phyloP scores from a whole-genome alignment of 2,329 filamentous ascomycete species.

The Colletotrichum aenigma region DNA sequence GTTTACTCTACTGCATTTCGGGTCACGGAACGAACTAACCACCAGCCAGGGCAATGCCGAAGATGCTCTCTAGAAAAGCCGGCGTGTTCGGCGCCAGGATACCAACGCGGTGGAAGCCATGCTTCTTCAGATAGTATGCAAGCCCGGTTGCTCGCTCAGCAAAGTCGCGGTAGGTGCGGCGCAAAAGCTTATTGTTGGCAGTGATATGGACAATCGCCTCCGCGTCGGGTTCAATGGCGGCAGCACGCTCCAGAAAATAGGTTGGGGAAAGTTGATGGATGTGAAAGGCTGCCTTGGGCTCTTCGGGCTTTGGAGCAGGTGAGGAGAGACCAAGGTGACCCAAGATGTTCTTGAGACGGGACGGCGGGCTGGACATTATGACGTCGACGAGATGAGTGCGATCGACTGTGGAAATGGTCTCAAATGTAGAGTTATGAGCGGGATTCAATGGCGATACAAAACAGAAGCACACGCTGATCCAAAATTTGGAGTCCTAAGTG shows the following conservation, averaged over 20 bases:
- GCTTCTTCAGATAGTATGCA: constrained; percentile 83
- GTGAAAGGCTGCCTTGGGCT: constrained; percentile 55
- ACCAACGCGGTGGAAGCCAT: constrained; percentile 77
- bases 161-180: constrained; percentile 79
- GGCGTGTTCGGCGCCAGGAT: constrained; percentile 92
- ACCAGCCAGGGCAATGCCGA: constrained; percentile 82
- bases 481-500: not conserved
- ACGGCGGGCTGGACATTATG: constrained; percentile 66
- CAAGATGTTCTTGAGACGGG: constrained; percentile 63
- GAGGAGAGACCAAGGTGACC: constrained; percentile 49
- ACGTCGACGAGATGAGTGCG: not conserved
- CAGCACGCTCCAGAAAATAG: constrained; percentile 84
- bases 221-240: constrained; percentile 84
- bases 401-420: not conserved
- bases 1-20: not conserved
- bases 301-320: constrained; percentile 23
- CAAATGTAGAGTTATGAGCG: not conserved
- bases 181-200: constrained; percentile 73
- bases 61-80: constrained; percentile 90
- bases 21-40: constrained; percentile 32
- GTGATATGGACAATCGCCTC: constrained; percentile 87
- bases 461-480: not conserved
- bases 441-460: not conserved
- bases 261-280: constrained; percentile 86
- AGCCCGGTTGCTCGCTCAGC: constrained; percentile 86